phyloP scores from a whole-genome alignment of 2,329 filamentous ascomycete genomes.

The Phaeosphaeria sp. region DNA sequence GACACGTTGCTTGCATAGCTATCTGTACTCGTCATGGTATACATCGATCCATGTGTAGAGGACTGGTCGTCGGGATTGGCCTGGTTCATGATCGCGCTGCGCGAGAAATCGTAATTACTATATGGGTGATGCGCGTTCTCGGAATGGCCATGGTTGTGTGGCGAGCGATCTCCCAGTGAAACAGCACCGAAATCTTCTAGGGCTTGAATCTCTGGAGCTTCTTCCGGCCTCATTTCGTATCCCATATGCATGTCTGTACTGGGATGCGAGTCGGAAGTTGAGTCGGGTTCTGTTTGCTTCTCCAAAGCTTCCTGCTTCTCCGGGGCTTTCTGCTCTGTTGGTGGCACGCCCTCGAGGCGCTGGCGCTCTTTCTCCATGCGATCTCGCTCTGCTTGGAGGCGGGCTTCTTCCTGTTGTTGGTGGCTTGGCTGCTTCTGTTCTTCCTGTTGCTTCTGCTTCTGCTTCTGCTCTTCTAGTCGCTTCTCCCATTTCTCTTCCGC shows the following conservation, averaged over 20 bases:
- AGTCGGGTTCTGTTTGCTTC: not conserved
- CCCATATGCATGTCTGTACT: conserved; percentile 5
- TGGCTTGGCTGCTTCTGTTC: conserved; percentile 8
- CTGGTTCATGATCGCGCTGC: conserved; percentile 37
- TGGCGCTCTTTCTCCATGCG: conserved; percentile 10
- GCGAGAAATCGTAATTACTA: conserved; percentile 38
- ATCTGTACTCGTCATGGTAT: conserved; percentile 29
- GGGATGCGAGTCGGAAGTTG: conserved; percentile 28
- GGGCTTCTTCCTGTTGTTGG: conserved; percentile 11
- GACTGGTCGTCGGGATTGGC: conserved; percentile 29
- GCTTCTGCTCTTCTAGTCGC: conserved; percentile 39
- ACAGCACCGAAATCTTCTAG: conserved; percentile 31
- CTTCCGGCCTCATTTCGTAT: conserved; percentile 3
- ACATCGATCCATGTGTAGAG: conserved; percentile 26
- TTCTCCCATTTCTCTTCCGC: conserved; percentile 56
- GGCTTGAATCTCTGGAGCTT: conserved; percentile 8
- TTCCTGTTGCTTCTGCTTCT: conserved; percentile 34
- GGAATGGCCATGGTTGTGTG: not conserved
- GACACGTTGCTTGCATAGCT: conserved; percentile 12
- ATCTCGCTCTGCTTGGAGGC: conserved; percentile 9
- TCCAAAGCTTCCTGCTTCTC: conserved; percentile 20
- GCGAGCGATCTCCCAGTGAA: conserved; percentile 17
- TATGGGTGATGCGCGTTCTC: conserved; percentile 23
- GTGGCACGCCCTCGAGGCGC: conserved; percentile 2
- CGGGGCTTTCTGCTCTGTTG: conserved; percentile 1